Conservation (phyloP, 192 early-diverging fungal genomes). For the Piromyces finnis region DNA sequence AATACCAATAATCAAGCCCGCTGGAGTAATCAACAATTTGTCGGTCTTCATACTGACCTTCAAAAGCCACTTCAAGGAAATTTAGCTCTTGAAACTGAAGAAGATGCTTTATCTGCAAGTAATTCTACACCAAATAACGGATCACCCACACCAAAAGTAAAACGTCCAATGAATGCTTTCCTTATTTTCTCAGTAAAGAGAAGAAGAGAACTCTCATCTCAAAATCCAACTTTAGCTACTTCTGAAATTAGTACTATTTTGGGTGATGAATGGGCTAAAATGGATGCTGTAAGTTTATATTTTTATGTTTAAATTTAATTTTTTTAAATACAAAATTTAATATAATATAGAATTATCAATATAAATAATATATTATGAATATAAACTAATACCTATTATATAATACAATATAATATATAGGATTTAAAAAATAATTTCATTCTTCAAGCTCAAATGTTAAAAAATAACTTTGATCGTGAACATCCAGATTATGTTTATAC, state of each 20-base stretch:
- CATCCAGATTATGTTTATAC: too few species aligned
- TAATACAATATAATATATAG: background rate
- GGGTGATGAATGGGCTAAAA: slow-evolving; percentile 44
- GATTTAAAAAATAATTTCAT: background rate
- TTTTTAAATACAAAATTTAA: slow-evolving; percentile 2
- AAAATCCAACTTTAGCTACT: slow-evolving; percentile 33
- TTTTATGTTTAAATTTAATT: slow-evolving; percentile 31
- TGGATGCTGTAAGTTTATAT: slow-evolving; percentile 30
- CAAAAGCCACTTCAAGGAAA: background rate
- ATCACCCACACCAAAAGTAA: background rate
- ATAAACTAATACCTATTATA: too few species aligned
- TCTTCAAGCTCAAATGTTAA: background rate
- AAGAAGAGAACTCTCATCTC: slow-evolving; percentile 38
- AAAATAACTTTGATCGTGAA: background rate
- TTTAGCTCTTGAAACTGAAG: background rate
- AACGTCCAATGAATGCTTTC: background rate
- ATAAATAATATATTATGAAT: too few species aligned
- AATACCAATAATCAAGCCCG: background rate
- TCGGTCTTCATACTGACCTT: background rate
- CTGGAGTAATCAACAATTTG: background rate
- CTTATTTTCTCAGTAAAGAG: slow-evolving; percentile 44
- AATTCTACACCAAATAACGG: background rate
- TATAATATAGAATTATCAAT: too few species aligned
- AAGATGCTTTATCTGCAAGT: background rate
- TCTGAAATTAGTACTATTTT: slow-evolving; percentile 44